Conservation (phyloP, 2,329 filamentous ascomycete species). For the Metarhizium robertsii region DNA sequence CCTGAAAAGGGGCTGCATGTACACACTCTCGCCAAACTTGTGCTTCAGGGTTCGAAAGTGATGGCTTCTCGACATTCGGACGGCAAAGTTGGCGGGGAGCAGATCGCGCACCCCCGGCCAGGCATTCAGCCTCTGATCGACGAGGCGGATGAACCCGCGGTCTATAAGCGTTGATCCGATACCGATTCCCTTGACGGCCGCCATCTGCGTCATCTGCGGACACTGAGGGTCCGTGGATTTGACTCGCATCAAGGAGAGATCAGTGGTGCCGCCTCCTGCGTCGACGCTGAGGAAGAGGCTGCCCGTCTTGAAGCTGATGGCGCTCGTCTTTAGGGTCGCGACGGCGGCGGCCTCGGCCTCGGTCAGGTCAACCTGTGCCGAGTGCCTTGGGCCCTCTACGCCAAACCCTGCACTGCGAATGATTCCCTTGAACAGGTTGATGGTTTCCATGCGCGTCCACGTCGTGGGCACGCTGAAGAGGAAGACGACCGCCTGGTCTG, state of each 20-base stretch:
- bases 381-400: constrained; percentile 26
- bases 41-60: constrained; percentile 29
- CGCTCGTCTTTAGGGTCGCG: constrained; percentile 32
- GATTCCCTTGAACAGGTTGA: constrained; percentile 40
- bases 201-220: constrained; percentile 24
- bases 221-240: constrained; percentile 16
- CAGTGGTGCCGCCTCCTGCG: constrained; percentile 37
- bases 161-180: constrained; percentile 38
- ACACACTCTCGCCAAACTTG: constrained; percentile 35
- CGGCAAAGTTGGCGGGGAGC: constrained; percentile 27
- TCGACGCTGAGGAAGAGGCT: constrained; percentile 35
- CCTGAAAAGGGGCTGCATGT: constrained; percentile 29
- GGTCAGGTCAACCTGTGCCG: constrained; percentile 33
- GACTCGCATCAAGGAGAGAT: constrained; percentile 34
- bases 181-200: constrained; percentile 33
- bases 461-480: constrained; percentile 50
- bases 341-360: constrained; percentile 40
- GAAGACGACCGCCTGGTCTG: constrained; percentile 37
- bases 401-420: constrained; percentile 41
- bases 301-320: constrained; percentile 25
- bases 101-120: constrained; percentile 23
- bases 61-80: constrained; percentile 27
- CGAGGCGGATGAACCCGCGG: constrained; percentile 28
- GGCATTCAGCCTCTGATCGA: constrained; percentile 25
- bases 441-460: constrained; percentile 38